Evolutionary conservation across 2,329 filamentous ascomycete species (phyloP).

Genomic region (Fusarium metavorans): DNA sequence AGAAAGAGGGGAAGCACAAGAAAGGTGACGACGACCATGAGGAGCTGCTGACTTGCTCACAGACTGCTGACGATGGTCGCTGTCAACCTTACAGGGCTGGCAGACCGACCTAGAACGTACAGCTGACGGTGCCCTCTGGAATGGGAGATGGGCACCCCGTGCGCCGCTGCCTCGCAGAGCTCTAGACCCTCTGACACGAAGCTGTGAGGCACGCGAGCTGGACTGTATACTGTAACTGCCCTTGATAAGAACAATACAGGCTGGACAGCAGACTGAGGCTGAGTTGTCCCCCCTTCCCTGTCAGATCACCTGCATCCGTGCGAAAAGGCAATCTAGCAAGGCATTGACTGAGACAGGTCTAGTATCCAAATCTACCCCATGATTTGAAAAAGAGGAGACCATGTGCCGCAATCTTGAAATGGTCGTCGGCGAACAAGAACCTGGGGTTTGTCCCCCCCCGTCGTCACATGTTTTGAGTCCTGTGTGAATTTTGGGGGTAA

Average conservation of each 20-base stretch:
- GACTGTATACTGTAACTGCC: too few species aligned
- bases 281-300: neutral
- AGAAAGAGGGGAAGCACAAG: neutral
- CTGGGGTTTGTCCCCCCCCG: slow-evolving; percentile 2
- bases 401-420: slow-evolving; percentile 19
- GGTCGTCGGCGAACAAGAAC: neutral
- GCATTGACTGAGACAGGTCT: slow-evolving; percentile 30
- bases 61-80: slow-evolving; percentile 18
- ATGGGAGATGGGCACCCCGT: slow-evolving; percentile 8
- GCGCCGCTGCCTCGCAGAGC: slow-evolving; percentile 10
- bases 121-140: slow-evolving; percentile 26
- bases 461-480: slow-evolving; percentile 17
- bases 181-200: slow-evolving; percentile 28
- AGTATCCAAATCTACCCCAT: slow-evolving; percentile 27
- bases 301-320: slow-evolving; percentile 30
- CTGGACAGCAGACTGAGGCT: neutral
- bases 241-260: too few species aligned
- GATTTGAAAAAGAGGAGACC: slow-evolving; percentile 25
- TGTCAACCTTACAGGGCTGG: slow-evolving; percentile 5
- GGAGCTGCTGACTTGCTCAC: slow-evolving; percentile 12
- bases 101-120: slow-evolving; percentile 17
- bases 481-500: neutral
- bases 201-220: neutral
- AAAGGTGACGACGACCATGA: neutral
- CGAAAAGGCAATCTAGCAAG: slow-evolving; percentile 11